phyloP scores from a whole-genome alignment of 1,284 basidiomycete genomes.

The Mycena sp. region DNA sequence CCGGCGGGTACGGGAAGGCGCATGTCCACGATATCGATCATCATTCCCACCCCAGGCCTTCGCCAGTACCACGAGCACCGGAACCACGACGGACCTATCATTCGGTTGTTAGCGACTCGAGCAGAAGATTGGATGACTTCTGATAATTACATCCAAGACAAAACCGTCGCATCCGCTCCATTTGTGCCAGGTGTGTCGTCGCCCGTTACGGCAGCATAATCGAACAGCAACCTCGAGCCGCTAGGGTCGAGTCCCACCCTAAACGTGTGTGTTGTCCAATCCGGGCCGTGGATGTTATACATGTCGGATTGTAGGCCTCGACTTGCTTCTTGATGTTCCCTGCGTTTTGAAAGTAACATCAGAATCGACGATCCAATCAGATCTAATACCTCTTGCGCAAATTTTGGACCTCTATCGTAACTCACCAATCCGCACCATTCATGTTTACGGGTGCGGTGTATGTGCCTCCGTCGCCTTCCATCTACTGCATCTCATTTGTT shows the following conservation, averaged over 20 bases:
- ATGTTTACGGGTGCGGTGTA: background rate
- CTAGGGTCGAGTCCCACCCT: constrained; percentile 4
- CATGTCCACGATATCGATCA: no score
- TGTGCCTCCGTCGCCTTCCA: background rate
- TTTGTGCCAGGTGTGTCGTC: constrained; percentile 2
- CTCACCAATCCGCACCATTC: background rate
- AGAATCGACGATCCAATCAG: background rate
- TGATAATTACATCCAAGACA: background rate
- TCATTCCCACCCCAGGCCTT: no score
- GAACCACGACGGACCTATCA: no score
- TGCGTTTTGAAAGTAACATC: background rate
- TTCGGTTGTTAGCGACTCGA: no score
- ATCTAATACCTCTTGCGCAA: background rate
- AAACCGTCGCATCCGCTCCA: background rate
- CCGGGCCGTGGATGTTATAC: constrained; percentile 19
- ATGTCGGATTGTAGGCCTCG: constrained; percentile 19
- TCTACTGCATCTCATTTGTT: background rate
- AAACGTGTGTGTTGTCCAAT: constrained; percentile 12
- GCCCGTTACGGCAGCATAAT: constrained; percentile 22
- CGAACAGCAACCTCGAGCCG: constrained; percentile 12
- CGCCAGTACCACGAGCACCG: no score
- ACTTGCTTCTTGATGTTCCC: background rate
- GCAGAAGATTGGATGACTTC: no score
- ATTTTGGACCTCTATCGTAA: background rate
- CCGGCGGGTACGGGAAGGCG: no score